These are phyloP conservation scores for Dorcoceras hygrometricum DNA, from an alignment of 257 asterid species.

Conservation along the genomic window DNA sequence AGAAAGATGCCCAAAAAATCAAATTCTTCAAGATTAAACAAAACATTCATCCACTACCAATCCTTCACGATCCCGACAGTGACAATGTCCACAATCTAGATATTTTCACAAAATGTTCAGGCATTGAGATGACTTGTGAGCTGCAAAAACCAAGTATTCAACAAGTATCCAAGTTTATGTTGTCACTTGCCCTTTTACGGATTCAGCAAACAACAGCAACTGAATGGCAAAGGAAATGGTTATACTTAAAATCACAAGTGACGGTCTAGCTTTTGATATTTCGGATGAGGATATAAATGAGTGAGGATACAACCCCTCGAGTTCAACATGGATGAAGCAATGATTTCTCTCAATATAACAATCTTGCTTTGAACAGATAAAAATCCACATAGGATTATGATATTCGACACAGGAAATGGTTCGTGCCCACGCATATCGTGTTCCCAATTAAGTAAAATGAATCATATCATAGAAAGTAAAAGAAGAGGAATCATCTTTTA, in stretches of 20 bases:
- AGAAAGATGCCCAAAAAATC: background rate
- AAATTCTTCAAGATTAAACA: background rate
- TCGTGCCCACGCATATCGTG: background rate
- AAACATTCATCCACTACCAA: background rate
- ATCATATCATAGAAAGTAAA: background rate
- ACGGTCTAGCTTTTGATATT: background rate
- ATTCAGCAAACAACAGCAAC: background rate
- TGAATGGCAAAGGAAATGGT: background rate
- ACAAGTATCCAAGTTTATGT: background rate
- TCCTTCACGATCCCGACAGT: background rate
- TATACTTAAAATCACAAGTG: background rate
- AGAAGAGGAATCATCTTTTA: conserved; percentile 17
- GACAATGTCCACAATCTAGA: background rate
- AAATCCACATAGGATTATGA: background rate
- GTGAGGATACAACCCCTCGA: background rate
- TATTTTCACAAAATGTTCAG: background rate
- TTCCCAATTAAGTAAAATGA: conserved; percentile 7
- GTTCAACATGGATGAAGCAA: background rate
- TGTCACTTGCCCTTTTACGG: background rate
- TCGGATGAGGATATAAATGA: background rate
- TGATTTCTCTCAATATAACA: background rate
- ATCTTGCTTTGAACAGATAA: background rate
- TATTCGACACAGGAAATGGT: background rate
- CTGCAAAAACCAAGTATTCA: background rate
- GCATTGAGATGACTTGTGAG: background rate